Conservation (phyloP, 2,329 filamentous ascomycete species). For the Catunica adiposa region DNA sequence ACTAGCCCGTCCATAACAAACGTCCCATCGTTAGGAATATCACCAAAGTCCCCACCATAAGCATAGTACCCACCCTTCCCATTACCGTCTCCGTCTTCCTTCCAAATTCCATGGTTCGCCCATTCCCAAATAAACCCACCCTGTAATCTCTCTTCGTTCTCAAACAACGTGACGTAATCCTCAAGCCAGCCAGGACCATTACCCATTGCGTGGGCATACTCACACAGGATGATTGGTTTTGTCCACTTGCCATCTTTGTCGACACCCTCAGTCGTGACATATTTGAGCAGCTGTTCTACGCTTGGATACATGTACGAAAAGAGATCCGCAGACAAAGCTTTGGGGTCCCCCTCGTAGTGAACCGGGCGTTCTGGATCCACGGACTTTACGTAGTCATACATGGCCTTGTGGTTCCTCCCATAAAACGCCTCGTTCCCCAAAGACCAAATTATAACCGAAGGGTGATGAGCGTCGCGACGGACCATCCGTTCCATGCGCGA, state of each 20-base stretch:
- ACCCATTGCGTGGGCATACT: constrained; percentile 49
- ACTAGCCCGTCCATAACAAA: constrained; percentile 43
- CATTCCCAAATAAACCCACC: constrained; percentile 53
- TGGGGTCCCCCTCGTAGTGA: constrained; percentile 48
- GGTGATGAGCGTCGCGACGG: constrained; percentile 41
- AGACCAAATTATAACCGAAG: constrained; percentile 54
- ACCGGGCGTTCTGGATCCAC: constrained; percentile 41
- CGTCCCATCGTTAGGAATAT: constrained; percentile 41
- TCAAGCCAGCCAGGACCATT: constrained; percentile 40
- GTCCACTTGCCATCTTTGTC: constrained; percentile 22
- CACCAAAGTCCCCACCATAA: constrained; percentile 46
- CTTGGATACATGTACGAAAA: constrained; percentile 49
- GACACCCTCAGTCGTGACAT: constrained; percentile 21
- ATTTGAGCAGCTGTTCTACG: constrained; percentile 27
- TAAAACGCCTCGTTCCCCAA: constrained; percentile 59
- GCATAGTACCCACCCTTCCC: constrained; percentile 27
- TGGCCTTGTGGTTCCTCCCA: constrained; percentile 48
- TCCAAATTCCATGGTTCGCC: constrained; percentile 38
- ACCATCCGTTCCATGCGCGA: constrained; percentile 50
- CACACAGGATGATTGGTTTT: constrained; percentile 42
- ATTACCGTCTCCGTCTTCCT: constrained; percentile 26
- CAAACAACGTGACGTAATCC: constrained; percentile 51
- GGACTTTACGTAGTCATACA: constrained; percentile 46
- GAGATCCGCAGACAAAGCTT: constrained; percentile 44
- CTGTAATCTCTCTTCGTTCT: constrained; percentile 32